Conservation (phyloP, 129 eudicot species). For the Escallonia herrerae region DNA sequence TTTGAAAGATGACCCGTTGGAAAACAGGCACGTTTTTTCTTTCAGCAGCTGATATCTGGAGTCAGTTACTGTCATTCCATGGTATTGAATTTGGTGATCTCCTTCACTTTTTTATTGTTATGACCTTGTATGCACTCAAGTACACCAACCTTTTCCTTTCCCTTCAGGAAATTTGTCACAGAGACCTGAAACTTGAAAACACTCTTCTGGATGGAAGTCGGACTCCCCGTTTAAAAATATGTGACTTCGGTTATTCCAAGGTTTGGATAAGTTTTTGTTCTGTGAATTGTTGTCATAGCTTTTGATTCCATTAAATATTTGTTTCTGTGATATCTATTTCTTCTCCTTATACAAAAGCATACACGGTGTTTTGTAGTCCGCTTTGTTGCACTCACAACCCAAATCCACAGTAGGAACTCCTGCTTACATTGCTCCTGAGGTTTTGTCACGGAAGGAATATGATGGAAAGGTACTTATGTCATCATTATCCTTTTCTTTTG, state of each 20-base stretch:
- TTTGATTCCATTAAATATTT: background rate
- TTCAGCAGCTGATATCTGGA: slow-evolving; percentile 88
- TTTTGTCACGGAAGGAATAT: slow-evolving; percentile 70
- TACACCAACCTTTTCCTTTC: background rate
- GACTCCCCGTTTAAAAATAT: slow-evolving; percentile 74
- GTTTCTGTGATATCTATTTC: background rate
- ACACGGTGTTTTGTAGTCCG: slow-evolving; percentile 38
- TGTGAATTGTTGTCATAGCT: background rate
- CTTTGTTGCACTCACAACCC: slow-evolving; percentile 72
- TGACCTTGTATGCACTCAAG: background rate
- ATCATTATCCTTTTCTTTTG: background rate
- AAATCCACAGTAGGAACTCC: slow-evolving; percentile 94
- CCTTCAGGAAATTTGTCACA: slow-evolving; percentile 77
- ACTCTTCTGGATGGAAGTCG: slow-evolving; percentile 87
- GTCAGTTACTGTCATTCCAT: slow-evolving; percentile 83
- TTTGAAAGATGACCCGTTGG: slow-evolving; percentile 2
- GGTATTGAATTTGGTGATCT: slow-evolving; percentile 30
- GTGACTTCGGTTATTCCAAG: slow-evolving; percentile 92
- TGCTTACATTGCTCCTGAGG: slow-evolving; percentile 91
- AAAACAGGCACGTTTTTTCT: slow-evolving; percentile 75
- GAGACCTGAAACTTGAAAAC: slow-evolving; percentile 85
- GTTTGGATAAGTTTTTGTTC: slow-evolving; percentile 12
- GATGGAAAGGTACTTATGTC: slow-evolving; percentile 71
- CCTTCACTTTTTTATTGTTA: background rate
- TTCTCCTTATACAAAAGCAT: too few relatives aligned